Evolutionary conservation across 2,329 filamentous ascomycete species (phyloP).

Genomic region (Clonostachys chloroleuca): DNA sequence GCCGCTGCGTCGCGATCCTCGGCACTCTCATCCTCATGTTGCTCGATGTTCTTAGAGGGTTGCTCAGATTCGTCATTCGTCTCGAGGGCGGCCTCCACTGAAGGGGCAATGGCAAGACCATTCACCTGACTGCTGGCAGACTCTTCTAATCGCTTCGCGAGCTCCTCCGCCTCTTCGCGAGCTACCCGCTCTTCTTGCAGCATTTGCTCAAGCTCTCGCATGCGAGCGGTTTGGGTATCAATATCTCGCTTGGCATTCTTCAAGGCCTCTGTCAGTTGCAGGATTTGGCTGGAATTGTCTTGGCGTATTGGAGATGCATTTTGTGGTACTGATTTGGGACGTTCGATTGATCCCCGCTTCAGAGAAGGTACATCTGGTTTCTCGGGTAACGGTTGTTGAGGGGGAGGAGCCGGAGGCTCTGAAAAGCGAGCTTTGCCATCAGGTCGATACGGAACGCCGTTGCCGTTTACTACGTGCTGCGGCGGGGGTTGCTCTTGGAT

Average conservation of each 20-base stretch:
- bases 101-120: slow-evolving; percentile 8
- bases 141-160: slow-evolving; percentile 66
- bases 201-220: slow-evolving; percentile 73
- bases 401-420: slow-evolving; percentile 88
- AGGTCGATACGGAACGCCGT: slow-evolving; percentile 52
- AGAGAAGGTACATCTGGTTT: slow-evolving; percentile 79
- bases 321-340: slow-evolving; percentile 52
- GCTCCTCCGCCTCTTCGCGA: slow-evolving; percentile 78
- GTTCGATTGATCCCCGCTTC: slow-evolving; percentile 72
- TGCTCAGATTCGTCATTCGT: neutral
- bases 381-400: slow-evolving; percentile 87
- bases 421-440: slow-evolving; percentile 84
- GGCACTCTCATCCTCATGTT: neutral
- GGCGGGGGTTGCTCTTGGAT: slow-evolving; percentile 7
- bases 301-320: slow-evolving; percentile 55
- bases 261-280: slow-evolving; percentile 80
- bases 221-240: slow-evolving; percentile 72
- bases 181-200: slow-evolving; percentile 77
- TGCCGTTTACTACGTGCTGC: slow-evolving; percentile 41
- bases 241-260: slow-evolving; percentile 82
- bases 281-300: slow-evolving; percentile 66
- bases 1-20: slow-evolving; percentile 11
- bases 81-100: neutral
- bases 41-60: too few species aligned
- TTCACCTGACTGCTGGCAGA: slow-evolving; percentile 30